phyloP scores from a whole-genome alignment of 164 flowering plant species.

The Annona cherimola region DNA sequence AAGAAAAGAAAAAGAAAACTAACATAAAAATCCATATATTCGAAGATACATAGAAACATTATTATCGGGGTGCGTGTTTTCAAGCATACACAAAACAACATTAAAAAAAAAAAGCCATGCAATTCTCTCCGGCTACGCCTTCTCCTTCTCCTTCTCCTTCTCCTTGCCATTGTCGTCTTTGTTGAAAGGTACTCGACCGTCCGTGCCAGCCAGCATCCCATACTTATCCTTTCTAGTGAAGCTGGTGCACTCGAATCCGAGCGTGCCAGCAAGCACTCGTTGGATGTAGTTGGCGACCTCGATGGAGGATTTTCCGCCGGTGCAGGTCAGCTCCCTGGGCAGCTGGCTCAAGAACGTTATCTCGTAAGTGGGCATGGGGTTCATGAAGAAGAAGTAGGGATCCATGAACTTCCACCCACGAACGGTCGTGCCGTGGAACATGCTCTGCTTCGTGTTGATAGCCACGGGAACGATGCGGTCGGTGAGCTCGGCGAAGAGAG shows the following conservation, averaged over 20 bases:
- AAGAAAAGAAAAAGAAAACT: too few relatives aligned
- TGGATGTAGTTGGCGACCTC: conserved; percentile 66
- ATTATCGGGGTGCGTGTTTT: neutral
- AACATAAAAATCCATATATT: too few relatives aligned
- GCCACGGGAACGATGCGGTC: conserved; percentile 91
- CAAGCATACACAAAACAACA: neutral
- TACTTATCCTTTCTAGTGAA: conserved; percentile 63
- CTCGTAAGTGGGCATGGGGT: conserved; percentile 72
- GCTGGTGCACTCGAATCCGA: conserved; percentile 57
- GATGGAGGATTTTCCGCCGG: conserved; percentile 42
- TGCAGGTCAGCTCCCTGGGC: conserved; percentile 63
- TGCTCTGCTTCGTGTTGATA: conserved; percentile 49
- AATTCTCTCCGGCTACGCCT: neutral
- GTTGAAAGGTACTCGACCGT: conserved; percentile 31
- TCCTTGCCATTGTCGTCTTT: conserved; percentile 9
- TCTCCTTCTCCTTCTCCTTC: neutral
- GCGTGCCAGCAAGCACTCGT: conserved; percentile 35
- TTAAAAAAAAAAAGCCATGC: neutral
- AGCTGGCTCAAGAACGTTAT: conserved; percentile 70
- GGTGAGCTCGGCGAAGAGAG: conserved; percentile 77
- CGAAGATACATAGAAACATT: too few relatives aligned
- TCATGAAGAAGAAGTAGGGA: conserved; percentile 81
- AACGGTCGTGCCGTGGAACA: conserved; percentile 70
- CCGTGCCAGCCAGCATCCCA: conserved; percentile 37
- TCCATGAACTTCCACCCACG: conserved; percentile 65